phyloP scores from a whole-genome alignment of 305 asterid species.

The Petunia hybrid region DNA sequence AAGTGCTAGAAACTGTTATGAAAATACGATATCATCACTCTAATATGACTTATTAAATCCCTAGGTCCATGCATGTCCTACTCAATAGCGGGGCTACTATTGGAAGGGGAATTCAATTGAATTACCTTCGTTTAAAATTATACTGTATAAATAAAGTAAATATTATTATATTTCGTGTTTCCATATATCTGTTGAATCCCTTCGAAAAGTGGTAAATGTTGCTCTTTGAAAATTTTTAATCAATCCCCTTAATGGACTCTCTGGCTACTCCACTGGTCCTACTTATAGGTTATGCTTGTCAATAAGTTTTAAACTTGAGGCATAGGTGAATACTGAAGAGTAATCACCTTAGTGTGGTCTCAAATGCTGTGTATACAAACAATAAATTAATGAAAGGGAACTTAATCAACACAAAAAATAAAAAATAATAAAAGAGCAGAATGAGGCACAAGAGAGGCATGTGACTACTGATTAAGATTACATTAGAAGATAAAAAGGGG shows the following conservation, averaged over 20 bases:
- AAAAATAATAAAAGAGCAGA: neutral
- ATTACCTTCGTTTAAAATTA: no score
- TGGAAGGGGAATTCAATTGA: no score
- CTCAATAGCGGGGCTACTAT: no score
- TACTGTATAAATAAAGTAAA: no score
- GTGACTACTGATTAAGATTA: slow-evolving; percentile 58
- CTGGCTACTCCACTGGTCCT: neutral
- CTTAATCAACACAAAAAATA: neutral
- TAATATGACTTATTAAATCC: neutral
- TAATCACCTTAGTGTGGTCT: neutral
- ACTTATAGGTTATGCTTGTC: neutral
- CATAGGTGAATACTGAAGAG: neutral
- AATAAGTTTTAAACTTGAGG: neutral
- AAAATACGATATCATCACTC: neutral
- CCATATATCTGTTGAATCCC: no score
- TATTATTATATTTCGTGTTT: no score
- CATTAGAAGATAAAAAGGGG: slow-evolving; percentile 8
- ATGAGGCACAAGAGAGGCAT: slow-evolving; percentile 49
- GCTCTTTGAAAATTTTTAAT: no score
- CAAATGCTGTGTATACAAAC: neutral
- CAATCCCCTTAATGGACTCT: no score
- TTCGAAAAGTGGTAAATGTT: no score
- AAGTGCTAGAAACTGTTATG: neutral
- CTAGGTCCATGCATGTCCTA: slow-evolving; percentile 4
- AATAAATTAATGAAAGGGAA: neutral